phyloP scores from a whole-genome alignment of 1,139 yeast genomes.

The Hemisphaericaspora xylanilytica region DNA sequence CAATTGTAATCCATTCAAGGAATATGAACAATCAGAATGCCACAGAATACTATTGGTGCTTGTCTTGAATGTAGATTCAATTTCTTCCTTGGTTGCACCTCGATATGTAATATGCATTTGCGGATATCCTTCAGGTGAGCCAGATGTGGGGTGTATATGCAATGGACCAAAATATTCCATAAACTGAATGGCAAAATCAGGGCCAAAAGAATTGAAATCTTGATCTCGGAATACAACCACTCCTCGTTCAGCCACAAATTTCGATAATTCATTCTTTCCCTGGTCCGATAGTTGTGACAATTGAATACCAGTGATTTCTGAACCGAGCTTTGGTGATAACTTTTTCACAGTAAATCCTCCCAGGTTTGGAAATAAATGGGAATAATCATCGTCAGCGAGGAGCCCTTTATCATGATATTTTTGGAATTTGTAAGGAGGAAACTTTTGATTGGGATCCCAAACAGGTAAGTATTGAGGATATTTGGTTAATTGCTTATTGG shows the following conservation, averaged over 20 bases:
- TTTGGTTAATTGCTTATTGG: slow-evolving; percentile 20
- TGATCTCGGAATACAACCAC: slow-evolving; percentile 41
- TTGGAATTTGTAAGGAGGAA: slow-evolving; percentile 22
- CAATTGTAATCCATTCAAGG: slow-evolving; percentile 38
- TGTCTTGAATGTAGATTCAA: slow-evolving; percentile 22
- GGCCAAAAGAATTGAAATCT: slow-evolving; percentile 33
- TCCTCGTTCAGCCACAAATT: slow-evolving; percentile 40
- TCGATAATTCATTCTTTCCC: slow-evolving; percentile 38
- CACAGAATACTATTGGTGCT: slow-evolving; percentile 33
- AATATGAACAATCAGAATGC: slow-evolving; percentile 44
- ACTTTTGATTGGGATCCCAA: slow-evolving; percentile 29
- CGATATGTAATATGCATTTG: slow-evolving; percentile 35
- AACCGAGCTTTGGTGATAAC: slow-evolving; percentile 28
- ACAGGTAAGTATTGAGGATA: slow-evolving; percentile 28
- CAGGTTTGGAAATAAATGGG: slow-evolving; percentile 17
- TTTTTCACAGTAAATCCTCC: slow-evolving; percentile 12
- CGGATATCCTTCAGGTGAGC: slow-evolving; percentile 37
- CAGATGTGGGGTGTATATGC: slow-evolving; percentile 42
- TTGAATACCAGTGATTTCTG: slow-evolving; percentile 26
- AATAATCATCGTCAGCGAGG: slow-evolving; percentile 17
- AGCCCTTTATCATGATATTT: slow-evolving; percentile 24
- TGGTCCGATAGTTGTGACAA: slow-evolving; percentile 25
- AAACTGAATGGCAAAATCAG: slow-evolving; percentile 30
- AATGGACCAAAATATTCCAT: slow-evolving; percentile 37
- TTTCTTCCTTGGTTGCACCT: slow-evolving; percentile 27